Base-by-base conservation (phyloP, 441 rosid genomes). In the Flueggea neowawraea region DNA sequence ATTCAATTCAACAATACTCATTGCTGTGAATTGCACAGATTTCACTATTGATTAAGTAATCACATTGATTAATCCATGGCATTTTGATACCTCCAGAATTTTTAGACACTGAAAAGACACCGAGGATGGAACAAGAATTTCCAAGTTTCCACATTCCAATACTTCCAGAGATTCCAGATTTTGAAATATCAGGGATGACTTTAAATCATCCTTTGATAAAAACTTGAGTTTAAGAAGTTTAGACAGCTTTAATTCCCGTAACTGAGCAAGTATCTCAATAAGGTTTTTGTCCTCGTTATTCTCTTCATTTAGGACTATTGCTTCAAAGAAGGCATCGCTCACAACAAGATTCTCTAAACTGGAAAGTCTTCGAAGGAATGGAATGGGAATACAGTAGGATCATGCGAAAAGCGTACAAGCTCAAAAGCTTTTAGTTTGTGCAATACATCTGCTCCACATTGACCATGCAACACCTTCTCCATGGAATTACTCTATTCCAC, bases 11-110 rank as follows among this genome's bases (percentile, higher is more conserved):
- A 15, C 11, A 2, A 70, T 44, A 2, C 3, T 55, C 69, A 73
- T 13, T 12, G 4, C 9, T 10, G 16, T 14, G 32, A 77, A 71
- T 2, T 55, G 53, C 39, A 16, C 53, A 22, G 33, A n/a, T 43
- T 50, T 58, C 3, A 69, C 69, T 1, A 56, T 65, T 12, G 69
- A 64, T 16, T 60, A 16, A 14, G 77, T 62, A 3, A 65, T 3
- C 15, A 65, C 12, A 3, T 52, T 31, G 10, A 17, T 11, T 41
- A 77, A 48, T n/a, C 15, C 14, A 0, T n/a, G 6, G 8, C 78
- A 74, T 0, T 32, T 3, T 6, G 0, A 5, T 6, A 77, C 48
- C 0, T 52, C 15, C 33, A 73, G 10, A 31, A 17, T 12, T 0
- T 17, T 52, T 5, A 68, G 60, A 54, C n/a, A 58, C 2, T 32